phyloP scores from a whole-genome alignment of 495 filamentous ascomycete species.

The Neurospora sp. region DNA sequence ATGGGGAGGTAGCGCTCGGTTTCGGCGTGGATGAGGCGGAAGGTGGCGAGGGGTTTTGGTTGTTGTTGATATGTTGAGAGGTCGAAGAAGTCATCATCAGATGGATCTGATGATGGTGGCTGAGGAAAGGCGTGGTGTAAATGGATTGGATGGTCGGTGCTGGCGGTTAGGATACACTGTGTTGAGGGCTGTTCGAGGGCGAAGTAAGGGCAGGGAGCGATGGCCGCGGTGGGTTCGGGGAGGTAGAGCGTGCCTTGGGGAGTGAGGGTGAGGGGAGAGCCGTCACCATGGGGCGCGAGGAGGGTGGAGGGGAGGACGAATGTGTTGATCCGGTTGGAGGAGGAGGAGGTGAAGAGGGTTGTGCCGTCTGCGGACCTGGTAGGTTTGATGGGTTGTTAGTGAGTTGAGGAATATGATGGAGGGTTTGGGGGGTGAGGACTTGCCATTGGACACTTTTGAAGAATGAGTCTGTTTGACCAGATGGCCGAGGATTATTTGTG shows the following conservation, averaged over 20 bases:
- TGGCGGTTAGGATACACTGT: constrained; percentile 56
- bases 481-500: background rate
- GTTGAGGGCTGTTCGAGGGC: constrained; percentile 53
- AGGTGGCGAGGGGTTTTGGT: constrained; percentile 42
- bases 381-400: constrained; percentile 1
- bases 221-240: constrained; percentile 60
- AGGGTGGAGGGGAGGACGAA: constrained; percentile 68
- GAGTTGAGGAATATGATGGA: background rate
- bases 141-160: constrained; percentile 64
- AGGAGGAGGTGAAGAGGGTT: constrained; percentile 62
- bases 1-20: constrained; percentile 75
- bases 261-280: constrained; percentile 36
- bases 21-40: constrained; percentile 59
- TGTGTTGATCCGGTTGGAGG: constrained; percentile 55
- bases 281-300: constrained; percentile 36
- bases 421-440: background rate
- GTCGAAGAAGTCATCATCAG: too few relatives aligned
- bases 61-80: too few relatives aligned
- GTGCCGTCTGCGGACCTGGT: constrained; percentile 69
- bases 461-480: constrained; percentile 13
- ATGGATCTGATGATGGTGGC: background rate
- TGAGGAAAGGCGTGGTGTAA: constrained; percentile 39
- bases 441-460: constrained; percentile 29
- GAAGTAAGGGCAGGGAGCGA: constrained; percentile 65
- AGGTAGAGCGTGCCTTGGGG: constrained; percentile 52